Conservation (phyloP, 441 rosid genomes). For the Daphne laureola region DNA sequence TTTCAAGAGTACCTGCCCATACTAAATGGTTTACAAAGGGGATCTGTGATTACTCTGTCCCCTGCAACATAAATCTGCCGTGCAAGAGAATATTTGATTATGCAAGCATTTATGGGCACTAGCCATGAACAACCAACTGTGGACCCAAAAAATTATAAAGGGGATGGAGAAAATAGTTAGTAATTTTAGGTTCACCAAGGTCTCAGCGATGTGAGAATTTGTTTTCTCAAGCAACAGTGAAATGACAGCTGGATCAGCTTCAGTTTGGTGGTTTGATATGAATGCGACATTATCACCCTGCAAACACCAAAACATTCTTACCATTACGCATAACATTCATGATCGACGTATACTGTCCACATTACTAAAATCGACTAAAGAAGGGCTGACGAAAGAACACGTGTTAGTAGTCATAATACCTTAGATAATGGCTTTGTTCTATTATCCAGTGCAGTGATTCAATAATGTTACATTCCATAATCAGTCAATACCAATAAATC, state of each 20-base stretch:
- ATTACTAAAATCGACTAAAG: no score
- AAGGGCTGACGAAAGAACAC: no score
- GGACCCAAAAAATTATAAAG: slow-evolving; percentile 7
- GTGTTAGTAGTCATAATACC: no score
- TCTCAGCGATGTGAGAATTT: slow-evolving; percentile 57
- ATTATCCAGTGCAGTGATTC: no score
- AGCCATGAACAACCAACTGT: slow-evolving; percentile 6
- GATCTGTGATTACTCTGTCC: slow-evolving; percentile 93
- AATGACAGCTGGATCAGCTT: slow-evolving; percentile 96
- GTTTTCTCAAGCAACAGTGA: slow-evolving; percentile 79
- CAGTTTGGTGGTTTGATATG: slow-evolving; percentile 96
- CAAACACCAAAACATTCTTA: slow-evolving; percentile 14
- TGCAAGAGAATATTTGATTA: slow-evolving; percentile 18
- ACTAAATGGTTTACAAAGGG: slow-evolving; percentile 98
- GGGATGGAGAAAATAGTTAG: neutral
- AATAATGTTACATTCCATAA: no score
- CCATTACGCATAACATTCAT: no score
- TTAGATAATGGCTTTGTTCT: no score
- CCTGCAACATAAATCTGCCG: slow-evolving; percentile 88
- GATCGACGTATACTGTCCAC: no score
- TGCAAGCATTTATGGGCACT: slow-evolving; percentile 14
- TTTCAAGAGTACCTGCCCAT: slow-evolving; percentile 74
- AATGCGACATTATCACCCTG: slow-evolving; percentile 89
- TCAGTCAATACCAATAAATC: no score
- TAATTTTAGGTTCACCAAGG: slow-evolving; percentile 41